phyloP scores from a whole-genome alignment of 805 yeast species.

The Hanseniaspora pseudoguilliermondii region DNA sequence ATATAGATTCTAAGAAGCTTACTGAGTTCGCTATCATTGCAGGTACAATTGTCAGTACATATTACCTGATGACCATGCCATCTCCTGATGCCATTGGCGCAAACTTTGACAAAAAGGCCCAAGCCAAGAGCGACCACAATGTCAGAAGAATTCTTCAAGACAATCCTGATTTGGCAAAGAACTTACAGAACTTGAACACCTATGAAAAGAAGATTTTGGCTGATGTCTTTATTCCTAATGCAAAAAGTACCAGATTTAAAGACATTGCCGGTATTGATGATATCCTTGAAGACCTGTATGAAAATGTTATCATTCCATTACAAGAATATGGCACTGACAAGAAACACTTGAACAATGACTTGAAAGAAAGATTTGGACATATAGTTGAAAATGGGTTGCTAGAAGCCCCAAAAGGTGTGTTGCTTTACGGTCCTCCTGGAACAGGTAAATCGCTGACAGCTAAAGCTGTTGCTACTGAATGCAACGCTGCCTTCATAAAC shows the following conservation, averaged over 20 bases:
- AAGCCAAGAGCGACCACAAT: constrained; percentile 46
- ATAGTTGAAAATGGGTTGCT: constrained; percentile 61
- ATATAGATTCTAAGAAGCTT: constrained; percentile 29
- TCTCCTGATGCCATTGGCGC: constrained; percentile 34
- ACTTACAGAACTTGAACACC: constrained; percentile 37
- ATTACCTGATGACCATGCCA: constrained; percentile 40
- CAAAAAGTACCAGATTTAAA: constrained; percentile 57
- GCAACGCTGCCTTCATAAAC: constrained; percentile 82
- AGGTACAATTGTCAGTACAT: constrained; percentile 59
- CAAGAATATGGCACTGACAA: constrained; percentile 2
- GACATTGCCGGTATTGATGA: constrained; percentile 84
- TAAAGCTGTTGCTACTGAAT: constrained; percentile 82
- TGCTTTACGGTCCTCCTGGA: constrained; percentile 91
- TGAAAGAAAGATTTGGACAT: constrained; percentile 40
- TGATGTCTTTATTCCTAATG: constrained; percentile 72
- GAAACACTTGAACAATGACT: constrained; percentile 11
- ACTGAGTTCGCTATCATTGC: constrained; percentile 39
- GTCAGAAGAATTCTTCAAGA: constrained; percentile 44
- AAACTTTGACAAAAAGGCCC: constrained; percentile 42
- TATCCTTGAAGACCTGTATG: constrained; percentile 73
- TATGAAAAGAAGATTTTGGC: constrained; percentile 72
- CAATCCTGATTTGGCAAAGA: constrained; percentile 44
- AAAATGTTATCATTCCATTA: constrained; percentile 78
- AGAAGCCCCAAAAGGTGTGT: constrained; percentile 88
- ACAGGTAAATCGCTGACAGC: constrained; percentile 97